Evolutionary conservation across 768 basidiomycete genomes (phyloP), one percentile per base, ranked within the genome.

Genomic region (Amanita molliuscula): DNA sequence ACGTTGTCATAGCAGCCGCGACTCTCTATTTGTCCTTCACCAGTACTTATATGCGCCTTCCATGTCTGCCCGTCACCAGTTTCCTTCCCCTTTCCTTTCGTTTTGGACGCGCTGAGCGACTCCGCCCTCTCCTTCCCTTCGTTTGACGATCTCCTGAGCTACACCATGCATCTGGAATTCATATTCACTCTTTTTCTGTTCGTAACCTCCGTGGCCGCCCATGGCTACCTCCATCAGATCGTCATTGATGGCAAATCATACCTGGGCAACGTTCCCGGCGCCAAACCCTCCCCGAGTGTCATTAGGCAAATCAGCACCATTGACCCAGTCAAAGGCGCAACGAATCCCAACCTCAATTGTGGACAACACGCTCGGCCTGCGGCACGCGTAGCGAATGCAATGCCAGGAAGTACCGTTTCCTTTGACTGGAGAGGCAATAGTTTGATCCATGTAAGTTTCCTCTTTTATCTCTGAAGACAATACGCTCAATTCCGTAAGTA

Each of bases 301-400:
- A n/a, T n/a, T n/a, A n/a, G 74, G 26, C 66, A 72, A 52, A 59
- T 76, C 51, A 59, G 55, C 56, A 52, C 54, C 0, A 63, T 61
- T 5, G 59, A 61, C 47, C 76, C 76, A 0, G 50, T 60, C n/a
- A 76, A 77, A 58, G 73, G 72, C 38, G 63, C 71, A 18, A 58
- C 56, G 9, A 72, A 72, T 44, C 41, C 62, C n/a, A 66, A 68
- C 52, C 45, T 78, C 20, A 72, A 67, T 60, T 79, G 78, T 51
- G 78, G 78, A n/a, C 67, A 66, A 31, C 58, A 61, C 33, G 73
- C 76, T 11, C 56, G 67, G 50, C 58, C 62, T 8, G 78, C 73
- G 15, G 52, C 65, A 15, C 64, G 71, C 36, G 68, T 71, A 43
- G 78, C 70, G 5, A 48, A 66, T 45, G 75, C 71, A 15, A 69